Conservation (phyloP, 2,329 filamentous ascomycete species). For the Didymella pomorum region DNA sequence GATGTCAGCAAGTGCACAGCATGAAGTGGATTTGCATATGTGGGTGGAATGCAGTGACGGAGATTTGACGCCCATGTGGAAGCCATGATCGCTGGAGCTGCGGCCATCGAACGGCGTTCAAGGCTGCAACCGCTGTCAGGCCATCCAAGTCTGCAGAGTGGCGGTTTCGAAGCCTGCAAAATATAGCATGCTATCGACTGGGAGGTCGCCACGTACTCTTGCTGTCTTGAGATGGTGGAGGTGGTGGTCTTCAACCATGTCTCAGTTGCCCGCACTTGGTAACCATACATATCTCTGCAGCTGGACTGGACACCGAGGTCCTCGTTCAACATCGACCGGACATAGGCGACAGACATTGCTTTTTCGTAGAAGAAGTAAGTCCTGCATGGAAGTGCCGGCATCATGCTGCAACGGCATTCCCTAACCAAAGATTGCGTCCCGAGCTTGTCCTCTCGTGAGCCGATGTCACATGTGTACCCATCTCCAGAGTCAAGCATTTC, state of each 20-base stretch:
- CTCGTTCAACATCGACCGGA: neutral
- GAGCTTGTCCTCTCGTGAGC: neutral
- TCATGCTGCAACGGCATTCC: neutral
- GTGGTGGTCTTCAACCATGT: neutral
- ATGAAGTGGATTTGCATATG: conserved; percentile 3
- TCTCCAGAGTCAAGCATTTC: neutral
- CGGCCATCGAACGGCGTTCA: conserved; percentile 1
- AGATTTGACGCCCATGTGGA: conserved; percentile 20
- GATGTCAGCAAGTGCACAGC: neutral
- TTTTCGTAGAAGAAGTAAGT: neutral
- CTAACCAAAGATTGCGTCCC: neutral
- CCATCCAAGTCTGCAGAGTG: neutral
- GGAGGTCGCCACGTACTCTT: neutral
- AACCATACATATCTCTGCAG: neutral
- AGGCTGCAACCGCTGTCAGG: neutral
- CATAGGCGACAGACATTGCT: neutral
- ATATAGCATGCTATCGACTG: conserved; percentile 1
- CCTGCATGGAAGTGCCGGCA: neutral
- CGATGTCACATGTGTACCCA: neutral
- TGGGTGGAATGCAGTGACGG: conserved; percentile 9
- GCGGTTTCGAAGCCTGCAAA: neutral
- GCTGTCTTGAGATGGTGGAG: conserved; percentile 1
- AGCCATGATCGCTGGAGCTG: conserved; percentile 4
- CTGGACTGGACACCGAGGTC: too few species aligned
- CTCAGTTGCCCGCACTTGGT: neutral